Conservation (phyloP, 2,329 filamentous ascomycete species). For the Neofusicoccum cordaticola region DNA sequence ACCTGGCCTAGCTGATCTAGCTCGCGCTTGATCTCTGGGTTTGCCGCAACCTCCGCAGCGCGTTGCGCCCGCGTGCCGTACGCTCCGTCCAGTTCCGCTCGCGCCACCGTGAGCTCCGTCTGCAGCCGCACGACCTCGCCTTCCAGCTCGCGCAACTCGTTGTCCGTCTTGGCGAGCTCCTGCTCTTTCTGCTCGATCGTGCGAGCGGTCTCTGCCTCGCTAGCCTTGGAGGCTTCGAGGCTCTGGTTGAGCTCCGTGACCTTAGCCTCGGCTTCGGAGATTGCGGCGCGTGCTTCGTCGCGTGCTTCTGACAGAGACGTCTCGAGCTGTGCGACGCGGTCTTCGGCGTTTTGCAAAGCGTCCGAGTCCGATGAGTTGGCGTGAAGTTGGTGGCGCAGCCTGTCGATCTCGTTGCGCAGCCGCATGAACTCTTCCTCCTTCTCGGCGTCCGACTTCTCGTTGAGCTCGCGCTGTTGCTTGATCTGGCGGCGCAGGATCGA, state of each 20-base stretch:
- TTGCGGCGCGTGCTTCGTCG: conserved; percentile 36
- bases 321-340: conserved; percentile 32
- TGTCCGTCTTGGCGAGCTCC: conserved; percentile 26
- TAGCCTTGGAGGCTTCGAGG: conserved; percentile 27
- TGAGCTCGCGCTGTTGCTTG: conserved; percentile 90
- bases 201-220: conserved; percentile 34
- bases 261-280: conserved; percentile 32
- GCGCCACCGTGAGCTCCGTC: conserved; percentile 83
- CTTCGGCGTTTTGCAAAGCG: conserved; percentile 19
- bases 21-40: conserved; percentile 58
- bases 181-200: conserved; percentile 33
- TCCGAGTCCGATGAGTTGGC: not conserved
- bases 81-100: conserved; percentile 88
- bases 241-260: conserved; percentile 28
- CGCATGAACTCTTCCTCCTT: conserved; percentile 38
- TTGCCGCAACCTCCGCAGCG: conserved; percentile 61
- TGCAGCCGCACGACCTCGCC: conserved; percentile 63
- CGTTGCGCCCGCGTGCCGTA: conserved; percentile 75
- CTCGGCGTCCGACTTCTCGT: conserved; percentile 72
- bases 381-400: conserved; percentile 38
- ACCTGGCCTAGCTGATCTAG: conserved; percentile 54
- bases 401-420: conserved; percentile 40
- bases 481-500: conserved; percentile 86
- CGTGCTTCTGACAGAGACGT: conserved; percentile 35
- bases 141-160: conserved; percentile 45